Percentiles rank a stretch among this genome's conserved stretches.
phyloP scores from a whole-genome alignment of 257 asterid genomes.

The Ophiorrhiza pumila region DNA sequence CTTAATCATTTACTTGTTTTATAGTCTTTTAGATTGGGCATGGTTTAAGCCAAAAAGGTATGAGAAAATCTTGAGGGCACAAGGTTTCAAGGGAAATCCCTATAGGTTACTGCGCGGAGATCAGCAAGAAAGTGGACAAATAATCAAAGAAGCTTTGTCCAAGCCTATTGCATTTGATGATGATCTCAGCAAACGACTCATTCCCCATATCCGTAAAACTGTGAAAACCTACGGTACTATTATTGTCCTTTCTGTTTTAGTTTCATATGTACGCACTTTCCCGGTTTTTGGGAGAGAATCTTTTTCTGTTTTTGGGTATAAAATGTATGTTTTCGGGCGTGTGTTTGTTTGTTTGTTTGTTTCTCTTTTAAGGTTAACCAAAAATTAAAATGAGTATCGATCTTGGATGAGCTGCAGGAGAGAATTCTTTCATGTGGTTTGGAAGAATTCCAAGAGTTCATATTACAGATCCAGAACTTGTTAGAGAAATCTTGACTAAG shows the following conservation, averaged over 20 bases:
- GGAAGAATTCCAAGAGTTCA: slow-evolving; percentile 25
- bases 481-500: slow-evolving; percentile 30
- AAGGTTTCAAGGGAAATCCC: slow-evolving; percentile 20
- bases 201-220: slow-evolving; percentile 14
- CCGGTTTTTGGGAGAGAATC: too few relatives aligned
- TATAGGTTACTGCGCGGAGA: slow-evolving; percentile 17
- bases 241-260: too few relatives aligned
- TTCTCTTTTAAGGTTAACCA: neutral
- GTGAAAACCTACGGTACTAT: slow-evolving; percentile 16
- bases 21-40: slow-evolving; percentile 4
- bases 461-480: slow-evolving; percentile 29
- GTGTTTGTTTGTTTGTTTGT: neutral
- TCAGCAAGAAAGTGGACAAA: slow-evolving; percentile 15
- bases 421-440: slow-evolving; percentile 27
- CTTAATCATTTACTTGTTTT: slow-evolving; percentile 10
- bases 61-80: slow-evolving; percentile 10
- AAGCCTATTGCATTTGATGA: slow-evolving; percentile 16
- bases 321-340: neutral
- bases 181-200: slow-evolving; percentile 16
- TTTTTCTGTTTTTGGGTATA: too few relatives aligned
- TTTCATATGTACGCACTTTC: too few relatives aligned
- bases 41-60: slow-evolving; percentile 19
- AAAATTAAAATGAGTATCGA: neutral
- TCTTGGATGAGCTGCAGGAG: slow-evolving; percentile 32
- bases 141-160: slow-evolving; percentile 14